These are phyloP conservation scores for Rhododendron ovatum DNA, from an alignment of 148 eudicot species.

Conservation along the genomic window DNA sequence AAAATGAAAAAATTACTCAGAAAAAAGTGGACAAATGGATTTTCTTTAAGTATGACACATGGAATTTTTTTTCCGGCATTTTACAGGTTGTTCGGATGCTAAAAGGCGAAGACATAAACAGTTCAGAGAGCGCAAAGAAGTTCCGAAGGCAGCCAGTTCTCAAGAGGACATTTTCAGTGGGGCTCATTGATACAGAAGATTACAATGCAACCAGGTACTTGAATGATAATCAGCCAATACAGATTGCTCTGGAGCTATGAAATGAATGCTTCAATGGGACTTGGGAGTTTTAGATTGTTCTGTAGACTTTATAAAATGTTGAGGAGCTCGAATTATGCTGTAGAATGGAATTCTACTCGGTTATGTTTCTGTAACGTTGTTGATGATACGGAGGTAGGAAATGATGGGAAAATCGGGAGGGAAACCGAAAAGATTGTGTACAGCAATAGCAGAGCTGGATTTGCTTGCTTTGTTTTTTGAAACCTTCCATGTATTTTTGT, in stretches of 20 bases:
- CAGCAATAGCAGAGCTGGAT: background rate
- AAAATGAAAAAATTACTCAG: background rate
- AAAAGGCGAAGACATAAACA: conserved; percentile 38
- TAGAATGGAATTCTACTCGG: background rate
- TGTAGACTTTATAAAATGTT: background rate
- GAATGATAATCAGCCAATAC: conserved; percentile 49
- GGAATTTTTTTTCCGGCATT: background rate
- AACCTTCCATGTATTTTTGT: background rate
- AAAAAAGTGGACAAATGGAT: background rate
- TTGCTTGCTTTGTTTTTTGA: background rate
- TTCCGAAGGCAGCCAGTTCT: conserved; percentile 53
- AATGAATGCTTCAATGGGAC: background rate
- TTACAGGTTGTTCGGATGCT: conserved; percentile 68
- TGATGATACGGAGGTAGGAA: background rate
- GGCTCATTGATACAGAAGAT: conserved; percentile 43
- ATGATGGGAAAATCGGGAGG: background rate
- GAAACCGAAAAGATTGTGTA: background rate
- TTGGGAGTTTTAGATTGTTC: background rate
- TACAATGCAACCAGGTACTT: conserved; percentile 36
- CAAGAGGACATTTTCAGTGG: conserved; percentile 56
- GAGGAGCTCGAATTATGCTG: background rate
- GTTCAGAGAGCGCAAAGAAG: conserved; percentile 32
- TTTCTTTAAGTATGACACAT: background rate
- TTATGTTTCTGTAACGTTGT: background rate
- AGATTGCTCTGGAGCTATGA: conserved; percentile 43